Conservation (phyloP, 148 eudicot species). For the Persicaria maculosa region DNA sequence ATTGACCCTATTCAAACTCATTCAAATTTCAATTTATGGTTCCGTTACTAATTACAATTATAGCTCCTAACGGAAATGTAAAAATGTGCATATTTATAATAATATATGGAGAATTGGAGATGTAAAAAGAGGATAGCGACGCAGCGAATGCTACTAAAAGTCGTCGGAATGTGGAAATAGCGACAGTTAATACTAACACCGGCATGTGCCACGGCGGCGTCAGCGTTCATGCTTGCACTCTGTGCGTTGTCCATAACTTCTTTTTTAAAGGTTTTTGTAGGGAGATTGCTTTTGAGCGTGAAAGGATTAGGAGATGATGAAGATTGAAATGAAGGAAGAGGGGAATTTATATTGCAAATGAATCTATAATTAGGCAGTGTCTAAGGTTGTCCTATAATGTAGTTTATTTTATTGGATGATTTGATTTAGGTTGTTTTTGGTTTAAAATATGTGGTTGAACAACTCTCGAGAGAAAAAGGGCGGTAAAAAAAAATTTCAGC, state of each 20-base stretch:
- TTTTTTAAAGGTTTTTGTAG: background rate
- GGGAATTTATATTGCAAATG: background rate
- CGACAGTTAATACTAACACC: slow-evolving; percentile 8
- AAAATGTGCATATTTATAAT: no score
- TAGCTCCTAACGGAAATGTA: no score
- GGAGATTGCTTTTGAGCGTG: background rate
- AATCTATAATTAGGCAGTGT: background rate
- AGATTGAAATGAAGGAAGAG: background rate
- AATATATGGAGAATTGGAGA: no score
- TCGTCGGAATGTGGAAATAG: no score
- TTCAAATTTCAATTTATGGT: no score
- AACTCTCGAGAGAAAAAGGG: background rate
- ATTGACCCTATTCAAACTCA: no score
- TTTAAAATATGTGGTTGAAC: background rate
- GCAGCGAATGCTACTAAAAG: no score
- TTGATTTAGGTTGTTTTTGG: background rate
- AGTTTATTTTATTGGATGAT: background rate
- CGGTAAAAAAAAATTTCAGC: background rate
- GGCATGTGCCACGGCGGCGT: slow-evolving; percentile 21
- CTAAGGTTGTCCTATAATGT: background rate
- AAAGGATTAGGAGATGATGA: background rate
- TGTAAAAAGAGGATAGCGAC: no score
- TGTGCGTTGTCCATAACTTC: slow-evolving; percentile 14
- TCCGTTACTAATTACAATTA: no score
- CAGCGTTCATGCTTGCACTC: slow-evolving; percentile 23